A percentile compares a stretch with the other conserved stretches of the same genome.
Evolutionary conservation across 805 yeast species (phyloP).

Genomic region (Hanseniaspora clermontiae): DNA sequence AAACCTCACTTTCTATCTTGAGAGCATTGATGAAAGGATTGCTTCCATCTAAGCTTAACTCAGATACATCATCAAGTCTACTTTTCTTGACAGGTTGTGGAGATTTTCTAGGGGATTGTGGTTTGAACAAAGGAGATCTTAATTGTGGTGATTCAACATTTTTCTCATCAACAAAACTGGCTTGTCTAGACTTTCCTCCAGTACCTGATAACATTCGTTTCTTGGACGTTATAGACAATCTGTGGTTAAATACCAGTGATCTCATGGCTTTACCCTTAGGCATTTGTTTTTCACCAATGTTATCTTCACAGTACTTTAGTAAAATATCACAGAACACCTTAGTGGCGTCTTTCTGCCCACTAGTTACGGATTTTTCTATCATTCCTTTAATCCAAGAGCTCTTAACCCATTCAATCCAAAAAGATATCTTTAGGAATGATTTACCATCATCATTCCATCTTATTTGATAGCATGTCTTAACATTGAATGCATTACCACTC

Average conservation of each 20-base stretch:
- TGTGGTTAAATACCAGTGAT: constrained; percentile 10
- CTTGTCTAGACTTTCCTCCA: neutral
- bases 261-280: constrained; percentile 10
- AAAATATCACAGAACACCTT: constrained; percentile 31
- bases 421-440: constrained; percentile 53
- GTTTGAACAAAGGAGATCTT: constrained; percentile 5
- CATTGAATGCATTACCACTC: constrained; percentile 69
- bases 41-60: neutral
- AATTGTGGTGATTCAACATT: neutral
- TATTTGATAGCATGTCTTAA: constrained; percentile 56
- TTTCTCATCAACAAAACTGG: neutral
- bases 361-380: constrained; percentile 69
- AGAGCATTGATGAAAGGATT: neutral
- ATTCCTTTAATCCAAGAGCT: constrained; percentile 84
- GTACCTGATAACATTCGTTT: neutral
- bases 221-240: constrained; percentile 1
- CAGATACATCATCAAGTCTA: constrained; percentile 4
- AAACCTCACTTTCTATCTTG: neutral
- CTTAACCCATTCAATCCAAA: constrained; percentile 77
- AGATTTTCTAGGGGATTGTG: constrained; percentile 11
- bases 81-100: neutral
- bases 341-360: constrained; percentile 64
- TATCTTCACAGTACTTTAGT: constrained; percentile 20
- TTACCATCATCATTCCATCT: constrained; percentile 60
- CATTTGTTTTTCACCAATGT: constrained; percentile 14